Evolutionary conservation across 306 rosid genomes (phyloP), one percentile per base, ranked within the genome.

Genomic region (Prosopis cineraria): DNA sequence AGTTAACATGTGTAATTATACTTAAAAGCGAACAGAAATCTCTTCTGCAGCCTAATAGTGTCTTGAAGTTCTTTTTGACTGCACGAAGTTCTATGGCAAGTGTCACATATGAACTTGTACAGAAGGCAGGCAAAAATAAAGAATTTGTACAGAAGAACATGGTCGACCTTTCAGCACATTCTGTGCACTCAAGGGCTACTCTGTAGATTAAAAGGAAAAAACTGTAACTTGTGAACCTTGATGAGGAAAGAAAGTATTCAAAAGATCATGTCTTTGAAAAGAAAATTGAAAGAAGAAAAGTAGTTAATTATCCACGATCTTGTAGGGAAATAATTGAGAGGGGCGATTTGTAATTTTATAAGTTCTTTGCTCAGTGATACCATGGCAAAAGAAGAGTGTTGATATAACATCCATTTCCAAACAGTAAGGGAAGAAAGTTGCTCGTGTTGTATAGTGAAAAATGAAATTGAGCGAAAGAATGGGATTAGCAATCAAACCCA

Each of bases 361-460:
- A 59, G 72, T 30, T 44, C 63, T 55, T 80, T 55, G 50, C 41
- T 67, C 22, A 43, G 79, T 14, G 62, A 39, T 59, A 45, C 41
- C 36, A 27, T 6, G 60, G 69, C 58, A 69, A 71, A 50, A 50
- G 52, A n/a, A n/a, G n/a, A n/a, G n/a, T n/a, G n/a, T n/a, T n/a
- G n/a, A n/a, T n/a, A n/a, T n/a, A n/a, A n/a, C n/a, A n/a, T n/a
- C n/a, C n/a, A n/a, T n/a, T n/a, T n/a, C n/a, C n/a, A n/a, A n/a
- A n/a, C n/a, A n/a, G 37, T 44, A 60, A 47, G 25, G 44, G 48
- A 55, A 39, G 25, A 65, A 65, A 41, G 27, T 34, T 79, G 36
- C 22, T 4, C 43, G 7, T 39, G 60, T 4, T 66, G 50, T 22
- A 40, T 41, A 67, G n/a, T 52, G 11, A 74, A 29, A 34, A n/a